These are phyloP conservation scores for Piloderma croceum DNA, from an alignment of 768 basidiomycete species.

Conservation along the genomic window DNA sequence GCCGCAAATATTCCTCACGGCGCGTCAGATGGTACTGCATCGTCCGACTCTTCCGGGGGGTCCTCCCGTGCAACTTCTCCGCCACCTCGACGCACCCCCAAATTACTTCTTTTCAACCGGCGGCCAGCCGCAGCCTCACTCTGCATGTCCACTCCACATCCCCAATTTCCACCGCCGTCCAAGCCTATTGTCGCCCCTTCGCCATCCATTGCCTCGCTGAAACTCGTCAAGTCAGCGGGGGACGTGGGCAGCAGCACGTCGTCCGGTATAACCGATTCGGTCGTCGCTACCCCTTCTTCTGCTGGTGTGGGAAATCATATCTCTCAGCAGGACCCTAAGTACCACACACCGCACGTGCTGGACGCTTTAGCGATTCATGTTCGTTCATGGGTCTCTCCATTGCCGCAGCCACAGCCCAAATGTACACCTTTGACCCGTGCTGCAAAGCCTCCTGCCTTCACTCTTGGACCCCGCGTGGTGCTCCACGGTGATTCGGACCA, in stretches of 20 bases:
- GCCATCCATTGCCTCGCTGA: constrained; percentile 28
- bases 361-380: constrained; percentile 35
- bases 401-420: constrained; percentile 20
- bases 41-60: constrained; percentile 5
- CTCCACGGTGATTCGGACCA: too few species aligned
- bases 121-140: constrained; percentile 46
- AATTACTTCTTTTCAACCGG: constrained; percentile 31
- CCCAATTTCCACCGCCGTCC: constrained; percentile 21
- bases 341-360: constrained; percentile 42
- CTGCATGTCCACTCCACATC: constrained; percentile 40
- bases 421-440: constrained; percentile 3
- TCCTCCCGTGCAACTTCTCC: constrained; percentile 13
- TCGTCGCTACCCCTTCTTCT: constrained; percentile 47
- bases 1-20: constrained; percentile 15
- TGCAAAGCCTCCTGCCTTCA: neutral
- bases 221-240: constrained; percentile 18
- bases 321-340: constrained; percentile 36
- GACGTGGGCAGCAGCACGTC: constrained; percentile 29
- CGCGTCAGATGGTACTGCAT: neutral
- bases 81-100: constrained; percentile 25
- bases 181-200: constrained; percentile 30
- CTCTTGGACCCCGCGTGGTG: neutral
- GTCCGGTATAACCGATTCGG: constrained; percentile 39
- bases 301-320: too few species aligned
- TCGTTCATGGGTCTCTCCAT: constrained; percentile 22